Evolutionary conservation across 192 early-diverging fungal genomes (phyloP).

Genomic region (Lunasporangiospora selenospora): DNA sequence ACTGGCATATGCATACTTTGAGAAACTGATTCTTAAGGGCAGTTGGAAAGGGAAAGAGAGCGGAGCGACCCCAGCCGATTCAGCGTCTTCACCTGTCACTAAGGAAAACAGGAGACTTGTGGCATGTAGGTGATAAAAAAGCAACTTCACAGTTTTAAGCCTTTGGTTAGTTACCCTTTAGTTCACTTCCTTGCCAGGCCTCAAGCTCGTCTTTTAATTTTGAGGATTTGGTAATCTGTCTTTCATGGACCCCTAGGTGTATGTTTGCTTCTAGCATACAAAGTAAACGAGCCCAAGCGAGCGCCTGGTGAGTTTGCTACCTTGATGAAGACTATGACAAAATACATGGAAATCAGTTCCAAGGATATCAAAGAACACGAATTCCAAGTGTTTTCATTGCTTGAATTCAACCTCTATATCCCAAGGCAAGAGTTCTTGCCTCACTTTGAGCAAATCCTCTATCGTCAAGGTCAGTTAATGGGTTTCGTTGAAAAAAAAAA

Average conservation of each 20-base stretch:
- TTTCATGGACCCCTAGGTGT: conserved; percentile 51
- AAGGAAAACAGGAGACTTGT: conserved; percentile 36
- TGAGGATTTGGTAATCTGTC: not conserved
- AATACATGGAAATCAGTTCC: conserved; percentile 74
- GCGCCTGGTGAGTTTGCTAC: conserved; percentile 63
- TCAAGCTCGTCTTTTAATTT: not conserved
- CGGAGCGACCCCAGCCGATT: conserved; percentile 8
- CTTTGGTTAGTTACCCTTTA: conserved; percentile 10
- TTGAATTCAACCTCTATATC: conserved; percentile 92
- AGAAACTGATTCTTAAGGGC: conserved; percentile 90
- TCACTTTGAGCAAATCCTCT: conserved; percentile 88
- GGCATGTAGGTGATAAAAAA: conserved; percentile 62
- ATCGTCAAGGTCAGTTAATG: conserved; percentile 60
- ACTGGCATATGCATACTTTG: conserved; percentile 91
- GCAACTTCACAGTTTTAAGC: conserved; percentile 68
- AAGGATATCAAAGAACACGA: conserved; percentile 89
- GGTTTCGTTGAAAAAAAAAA: too few relatives aligned
- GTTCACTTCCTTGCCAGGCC: conserved; percentile 8
- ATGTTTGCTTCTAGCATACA: conserved; percentile 83
- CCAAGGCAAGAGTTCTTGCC: conserved; percentile 90
- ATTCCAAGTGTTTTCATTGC: conserved; percentile 88
- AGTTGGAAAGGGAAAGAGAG: conserved; percentile 26
- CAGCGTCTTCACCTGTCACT: conserved; percentile 18
- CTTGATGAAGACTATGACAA: conserved; percentile 66
- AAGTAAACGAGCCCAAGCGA: conserved; percentile 88